Percentiles rank a stretch among this genome's conserved stretches.
Conservation (phyloP, 805 yeast genomes). For the Kluyveromyces siamensis region DNA sequence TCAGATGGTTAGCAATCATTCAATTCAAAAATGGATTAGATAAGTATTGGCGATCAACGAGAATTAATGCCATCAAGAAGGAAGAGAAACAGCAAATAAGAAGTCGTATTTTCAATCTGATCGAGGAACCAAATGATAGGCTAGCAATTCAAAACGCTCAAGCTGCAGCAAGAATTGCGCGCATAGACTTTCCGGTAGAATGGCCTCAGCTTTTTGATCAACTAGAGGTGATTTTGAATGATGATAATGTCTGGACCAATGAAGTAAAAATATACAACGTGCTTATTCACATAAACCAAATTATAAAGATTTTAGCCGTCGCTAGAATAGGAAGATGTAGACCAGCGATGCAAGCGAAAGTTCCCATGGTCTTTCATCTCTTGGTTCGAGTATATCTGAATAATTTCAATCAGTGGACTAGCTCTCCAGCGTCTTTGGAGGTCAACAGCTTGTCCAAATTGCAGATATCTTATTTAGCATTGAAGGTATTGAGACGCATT, state of each 20-base stretch:
- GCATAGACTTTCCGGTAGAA: slow-evolving; percentile 77
- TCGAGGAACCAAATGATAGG: slow-evolving; percentile 66
- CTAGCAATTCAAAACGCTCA: slow-evolving; percentile 78
- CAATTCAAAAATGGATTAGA: slow-evolving; percentile 85
- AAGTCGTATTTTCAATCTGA: slow-evolving; percentile 43
- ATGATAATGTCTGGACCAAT: slow-evolving; percentile 36
- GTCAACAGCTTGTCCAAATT: slow-evolving; percentile 39
- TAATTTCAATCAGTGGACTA: slow-evolving; percentile 57
- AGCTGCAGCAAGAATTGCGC: slow-evolving; percentile 65
- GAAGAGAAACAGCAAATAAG: slow-evolving; percentile 67
- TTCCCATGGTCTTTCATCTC: slow-evolving; percentile 52
- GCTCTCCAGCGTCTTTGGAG: slow-evolving; percentile 16
- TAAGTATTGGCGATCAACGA: slow-evolving; percentile 69
- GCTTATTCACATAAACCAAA: slow-evolving; percentile 63
- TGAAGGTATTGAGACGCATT: slow-evolving; percentile 66
- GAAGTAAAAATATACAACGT: slow-evolving; percentile 51
- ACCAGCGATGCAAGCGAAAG: slow-evolving; percentile 64
- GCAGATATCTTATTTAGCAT: slow-evolving; percentile 69
- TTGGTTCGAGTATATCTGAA: slow-evolving; percentile 50
- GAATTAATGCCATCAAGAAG: slow-evolving; percentile 42
- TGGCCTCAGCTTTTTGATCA: slow-evolving; percentile 81
- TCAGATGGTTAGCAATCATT: slow-evolving; percentile 81
- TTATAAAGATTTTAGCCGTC: slow-evolving; percentile 62
- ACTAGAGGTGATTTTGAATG: slow-evolving; percentile 36
- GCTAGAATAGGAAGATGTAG: slow-evolving; percentile 80